Percentiles rank a stretch among this genome's conserved stretches.
Evolutionary conservation across 2,329 filamentous ascomycete species (phyloP).

Genomic region (Scedosporium dehoogii): DNA sequence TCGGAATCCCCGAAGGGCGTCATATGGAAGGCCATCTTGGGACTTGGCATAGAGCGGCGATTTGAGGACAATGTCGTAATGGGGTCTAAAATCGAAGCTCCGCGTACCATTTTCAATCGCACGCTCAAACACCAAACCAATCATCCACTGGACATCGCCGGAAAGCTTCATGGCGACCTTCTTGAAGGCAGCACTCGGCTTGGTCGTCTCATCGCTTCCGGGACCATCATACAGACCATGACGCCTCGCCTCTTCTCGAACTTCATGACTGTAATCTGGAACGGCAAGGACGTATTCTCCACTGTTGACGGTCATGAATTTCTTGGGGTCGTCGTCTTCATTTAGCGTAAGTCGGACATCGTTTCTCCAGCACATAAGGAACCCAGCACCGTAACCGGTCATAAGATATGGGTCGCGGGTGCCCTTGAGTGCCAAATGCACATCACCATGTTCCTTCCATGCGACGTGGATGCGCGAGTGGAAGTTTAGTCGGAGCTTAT

Average conservation of each 20-base stretch:
- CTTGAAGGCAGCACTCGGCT: constrained; percentile 78
- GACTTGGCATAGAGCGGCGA: constrained; percentile 64
- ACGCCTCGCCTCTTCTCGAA: constrained; percentile 51
- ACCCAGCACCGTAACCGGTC: constrained; percentile 85
- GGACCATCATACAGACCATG: constrained; percentile 38
- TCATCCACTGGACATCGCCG: constrained; percentile 87
- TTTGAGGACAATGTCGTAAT: constrained; percentile 84
- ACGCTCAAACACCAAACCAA: constrained; percentile 85
- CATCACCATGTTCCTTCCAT: constrained; percentile 93
- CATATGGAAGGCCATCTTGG: constrained; percentile 53
- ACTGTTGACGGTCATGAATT: constrained; percentile 92
- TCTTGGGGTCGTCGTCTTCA: constrained; percentile 74
- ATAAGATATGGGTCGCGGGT: constrained; percentile 88
- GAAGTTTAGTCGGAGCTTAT: constrained; percentile 90
- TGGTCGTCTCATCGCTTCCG: constrained; percentile 46
- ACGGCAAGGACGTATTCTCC: constrained; percentile 91
- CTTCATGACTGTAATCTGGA: constrained; percentile 85
- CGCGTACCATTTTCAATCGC: constrained; percentile 62
- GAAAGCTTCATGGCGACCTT: constrained; percentile 99
- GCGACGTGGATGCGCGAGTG: constrained; percentile 82
- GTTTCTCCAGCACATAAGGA: constrained; percentile 97
- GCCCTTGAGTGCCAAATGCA: constrained; percentile 86
- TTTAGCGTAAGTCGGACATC: constrained; percentile 84
- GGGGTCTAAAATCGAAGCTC: constrained; percentile 81
- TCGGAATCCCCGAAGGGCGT: constrained; percentile 93